Evolutionary conservation across 2,329 filamentous ascomycete species (phyloP).

Genomic region (Exophiala bonariae): DNA sequence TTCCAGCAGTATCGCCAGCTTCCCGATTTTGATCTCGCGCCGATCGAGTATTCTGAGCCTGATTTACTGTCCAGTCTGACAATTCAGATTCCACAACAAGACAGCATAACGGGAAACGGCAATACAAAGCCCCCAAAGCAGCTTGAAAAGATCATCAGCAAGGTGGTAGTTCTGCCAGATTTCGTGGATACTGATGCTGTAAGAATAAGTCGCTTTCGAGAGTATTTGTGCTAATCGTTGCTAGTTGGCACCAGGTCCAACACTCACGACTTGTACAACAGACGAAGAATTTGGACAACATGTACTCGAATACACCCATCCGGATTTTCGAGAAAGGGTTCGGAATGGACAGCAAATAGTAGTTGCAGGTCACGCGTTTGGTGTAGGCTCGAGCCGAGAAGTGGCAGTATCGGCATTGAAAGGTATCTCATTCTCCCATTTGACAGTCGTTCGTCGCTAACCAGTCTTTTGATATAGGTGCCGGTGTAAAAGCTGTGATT

Average conservation of each 20-base stretch:
- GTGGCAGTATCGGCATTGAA: slow-evolving; percentile 44
- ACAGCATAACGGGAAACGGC: not conserved
- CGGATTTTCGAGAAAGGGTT: slow-evolving; percentile 40
- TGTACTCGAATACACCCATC: slow-evolving; percentile 43
- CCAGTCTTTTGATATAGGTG: slow-evolving; percentile 18
- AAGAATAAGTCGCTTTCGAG: not conserved
- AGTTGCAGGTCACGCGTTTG: slow-evolving; percentile 49
- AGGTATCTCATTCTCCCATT: slow-evolving; percentile 23
- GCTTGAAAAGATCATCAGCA: slow-evolving; percentile 25
- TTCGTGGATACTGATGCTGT: slow-evolving; percentile 49
- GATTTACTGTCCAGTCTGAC: slow-evolving; percentile 6
- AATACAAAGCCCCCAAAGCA: slow-evolving; percentile 1
- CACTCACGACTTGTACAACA: slow-evolving; percentile 62
- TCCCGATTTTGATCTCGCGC: slow-evolving; percentile 1
- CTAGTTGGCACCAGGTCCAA: slow-evolving; percentile 42
- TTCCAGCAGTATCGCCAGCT: slow-evolving; percentile 13
- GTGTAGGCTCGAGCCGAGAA: slow-evolving; percentile 47
- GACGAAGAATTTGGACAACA: slow-evolving; percentile 39
- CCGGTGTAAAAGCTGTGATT: slow-evolving; percentile 45
- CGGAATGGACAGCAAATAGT: slow-evolving; percentile 12
- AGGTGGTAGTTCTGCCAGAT: slow-evolving; percentile 43
- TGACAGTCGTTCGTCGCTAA: not conserved
- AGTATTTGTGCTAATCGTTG: slow-evolving; percentile 1
- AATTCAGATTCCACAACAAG: too few species aligned
- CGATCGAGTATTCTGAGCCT: slow-evolving; percentile 18